A percentile compares a stretch with the other conserved stretches of the same genome.
Evolutionary conservation across 2,329 filamentous ascomycete species (phyloP).

Genomic region (Microsporum audouinii): DNA sequence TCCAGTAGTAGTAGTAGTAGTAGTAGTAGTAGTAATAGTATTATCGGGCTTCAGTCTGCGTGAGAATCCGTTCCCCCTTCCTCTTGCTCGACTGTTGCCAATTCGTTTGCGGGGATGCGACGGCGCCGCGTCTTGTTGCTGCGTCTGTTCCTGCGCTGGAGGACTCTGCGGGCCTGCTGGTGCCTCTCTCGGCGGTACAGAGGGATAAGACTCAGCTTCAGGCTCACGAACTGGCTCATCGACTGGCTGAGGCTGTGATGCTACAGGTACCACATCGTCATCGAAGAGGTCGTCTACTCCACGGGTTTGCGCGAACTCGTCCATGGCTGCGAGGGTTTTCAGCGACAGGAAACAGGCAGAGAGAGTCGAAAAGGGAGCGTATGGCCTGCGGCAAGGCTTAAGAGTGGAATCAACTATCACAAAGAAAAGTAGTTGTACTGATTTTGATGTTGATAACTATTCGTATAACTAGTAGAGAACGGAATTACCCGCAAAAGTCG

Average conservation of each 20-base stretch:
- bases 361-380: not conserved
- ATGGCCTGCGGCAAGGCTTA: not conserved
- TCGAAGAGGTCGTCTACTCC: conserved; percentile 41
- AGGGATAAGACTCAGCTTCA: not conserved
- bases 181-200: conserved; percentile 22
- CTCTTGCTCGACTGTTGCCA: not conserved
- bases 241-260: conserved; percentile 19
- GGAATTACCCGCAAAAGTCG: not conserved
- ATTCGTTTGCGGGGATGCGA: not conserved
- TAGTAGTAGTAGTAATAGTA: no score
- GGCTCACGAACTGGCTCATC: not conserved
- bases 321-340: conserved; percentile 19
- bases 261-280: conserved; percentile 39
- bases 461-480: no score
- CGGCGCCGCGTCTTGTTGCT: conserved; percentile 2
- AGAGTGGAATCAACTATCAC: not conserved
- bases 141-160: not conserved
- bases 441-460: no score
- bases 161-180: conserved; percentile 14
- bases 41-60: not conserved
- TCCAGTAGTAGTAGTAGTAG: not conserved
- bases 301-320: conserved; percentile 41
- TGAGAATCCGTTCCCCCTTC: not conserved
- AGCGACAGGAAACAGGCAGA: not conserved
- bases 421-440: no score